Evolutionary conservation across 768 basidiomycete species (phyloP), one percentile per base, ranked within the genome.

Genomic region (Tulasnella sp.): DNA sequence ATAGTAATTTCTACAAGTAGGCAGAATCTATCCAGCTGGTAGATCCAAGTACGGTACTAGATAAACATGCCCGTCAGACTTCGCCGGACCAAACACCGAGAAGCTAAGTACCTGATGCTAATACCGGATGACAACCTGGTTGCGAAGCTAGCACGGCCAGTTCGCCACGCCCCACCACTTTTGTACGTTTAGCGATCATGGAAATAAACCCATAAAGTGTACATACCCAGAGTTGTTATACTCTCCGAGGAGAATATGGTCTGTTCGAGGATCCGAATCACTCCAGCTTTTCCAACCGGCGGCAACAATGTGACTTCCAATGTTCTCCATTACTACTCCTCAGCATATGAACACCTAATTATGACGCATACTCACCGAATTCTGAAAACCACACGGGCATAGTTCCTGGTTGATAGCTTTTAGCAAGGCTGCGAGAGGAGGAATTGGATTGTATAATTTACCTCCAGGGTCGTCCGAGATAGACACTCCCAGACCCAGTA

Each of bases 301-400:
- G n/a, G 54, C 31, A 25, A 35, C 47, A 34, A 55, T 57, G 25
- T 25, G 24, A 31, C 47, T 48, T 13, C 47, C 47, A 24, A 48
- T 33, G 34, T 3, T 12, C 47, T 48, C 5, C 67, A 15, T 5
- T 22, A 9, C 16, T 35, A 46, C 32, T 22, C 33, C 3, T 22
- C 8, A 24, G 1, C 33, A 46, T 29, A 22, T n/a, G 48, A 27
- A 35, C 31, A 20, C n/a, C 37, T 54, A 56, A 34, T 54, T 58
- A 58, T 61, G 58, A 46, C 58, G 58, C 45, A 37, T 46, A 16
- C 55, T 46, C 25, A 63, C 32, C 9, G 56, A 53, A n/a, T 60
- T 61, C 52, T 64, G 62, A 64, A 64, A 24, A 63, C 60, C 39
- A 64, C 63, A n/a, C 63, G 45, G 9, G 47, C 53, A 40, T 47